These are phyloP conservation scores for Chimonanthus praecox DNA, from an alignment of 164 flowering plant species.

Conservation along the genomic window DNA sequence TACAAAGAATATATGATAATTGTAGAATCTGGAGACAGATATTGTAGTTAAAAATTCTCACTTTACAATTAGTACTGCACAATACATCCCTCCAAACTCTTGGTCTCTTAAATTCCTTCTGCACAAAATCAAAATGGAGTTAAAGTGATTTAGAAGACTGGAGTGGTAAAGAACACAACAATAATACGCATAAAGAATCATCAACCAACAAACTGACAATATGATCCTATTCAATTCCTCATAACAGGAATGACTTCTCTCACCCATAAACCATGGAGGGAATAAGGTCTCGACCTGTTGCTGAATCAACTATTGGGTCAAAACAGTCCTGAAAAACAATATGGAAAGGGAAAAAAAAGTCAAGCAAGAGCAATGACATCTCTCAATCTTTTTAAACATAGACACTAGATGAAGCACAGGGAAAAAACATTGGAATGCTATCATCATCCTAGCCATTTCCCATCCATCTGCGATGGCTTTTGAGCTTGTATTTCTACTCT, in stretches of 20 bases:
- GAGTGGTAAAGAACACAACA: not conserved
- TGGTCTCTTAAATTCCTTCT: slow-evolving; percentile 51
- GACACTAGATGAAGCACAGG: not conserved
- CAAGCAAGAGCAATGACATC: not conserved
- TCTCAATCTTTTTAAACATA: not conserved
- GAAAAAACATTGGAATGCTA: not conserved
- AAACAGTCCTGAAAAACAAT: slow-evolving; percentile 41
- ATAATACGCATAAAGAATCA: not conserved
- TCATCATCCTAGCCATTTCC: too few relatives aligned
- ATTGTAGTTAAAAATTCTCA: slow-evolving; percentile 25
- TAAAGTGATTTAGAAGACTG: not conserved
- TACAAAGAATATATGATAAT: not conserved
- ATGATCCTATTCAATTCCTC: not conserved
- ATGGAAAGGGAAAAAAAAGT: not conserved
- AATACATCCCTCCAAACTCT: slow-evolving; percentile 77
- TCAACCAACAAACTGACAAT: not conserved
- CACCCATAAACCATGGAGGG: slow-evolving; percentile 88
- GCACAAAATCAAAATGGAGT: slow-evolving; percentile 12
- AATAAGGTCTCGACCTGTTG: slow-evolving; percentile 58
- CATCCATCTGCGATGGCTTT: too few relatives aligned
- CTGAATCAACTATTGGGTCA: slow-evolving; percentile 63
- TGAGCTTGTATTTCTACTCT: too few relatives aligned
- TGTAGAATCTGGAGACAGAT: not conserved
- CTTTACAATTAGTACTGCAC: slow-evolving; percentile 73
- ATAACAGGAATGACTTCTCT: slow-evolving; percentile 13